Percentiles rank a stretch among this genome's conserved stretches.
Evolutionary conservation across 805 yeast species (phyloP).

Genomic region (Scheffersomyces coipomensis): DNA sequence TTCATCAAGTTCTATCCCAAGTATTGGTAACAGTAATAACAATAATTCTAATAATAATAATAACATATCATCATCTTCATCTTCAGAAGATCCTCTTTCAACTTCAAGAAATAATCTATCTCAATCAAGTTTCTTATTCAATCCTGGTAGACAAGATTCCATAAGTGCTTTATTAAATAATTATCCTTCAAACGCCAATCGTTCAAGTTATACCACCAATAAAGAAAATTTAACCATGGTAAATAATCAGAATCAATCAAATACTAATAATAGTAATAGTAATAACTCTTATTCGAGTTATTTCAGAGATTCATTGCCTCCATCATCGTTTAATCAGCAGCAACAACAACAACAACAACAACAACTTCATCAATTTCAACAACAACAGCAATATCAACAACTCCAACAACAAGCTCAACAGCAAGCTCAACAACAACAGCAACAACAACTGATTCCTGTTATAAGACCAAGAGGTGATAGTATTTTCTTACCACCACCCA

Average conservation of each 20-base stretch:
- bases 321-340: constrained; percentile 5
- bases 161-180: constrained; percentile 4
- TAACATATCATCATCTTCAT: neutral
- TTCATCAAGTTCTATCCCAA: neutral
- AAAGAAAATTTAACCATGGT: constrained; percentile 7
- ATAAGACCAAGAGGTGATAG: constrained; percentile 36
- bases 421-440: constrained; percentile 5
- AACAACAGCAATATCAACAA: neutral
- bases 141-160: constrained; percentile 14
- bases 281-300: constrained; percentile 17
- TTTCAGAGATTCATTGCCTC: constrained; percentile 13
- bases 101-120: constrained; percentile 7
- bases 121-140: constrained; percentile 21
- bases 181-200: constrained; percentile 1
- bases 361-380: constrained; percentile 4
- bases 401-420: constrained; percentile 6
- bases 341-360: constrained; percentile 2
- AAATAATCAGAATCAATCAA: constrained; percentile 3
- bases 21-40: no score
- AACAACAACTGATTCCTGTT: constrained; percentile 7
- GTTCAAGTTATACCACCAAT: neutral
- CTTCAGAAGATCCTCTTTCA: neutral
- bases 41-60: neutral
- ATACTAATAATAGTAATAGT: neutral
- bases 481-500: constrained; percentile 38